These are phyloP conservation scores for Biscutella laevigata DNA, from an alignment of 441 rosid species.

Conservation along the genomic window DNA sequence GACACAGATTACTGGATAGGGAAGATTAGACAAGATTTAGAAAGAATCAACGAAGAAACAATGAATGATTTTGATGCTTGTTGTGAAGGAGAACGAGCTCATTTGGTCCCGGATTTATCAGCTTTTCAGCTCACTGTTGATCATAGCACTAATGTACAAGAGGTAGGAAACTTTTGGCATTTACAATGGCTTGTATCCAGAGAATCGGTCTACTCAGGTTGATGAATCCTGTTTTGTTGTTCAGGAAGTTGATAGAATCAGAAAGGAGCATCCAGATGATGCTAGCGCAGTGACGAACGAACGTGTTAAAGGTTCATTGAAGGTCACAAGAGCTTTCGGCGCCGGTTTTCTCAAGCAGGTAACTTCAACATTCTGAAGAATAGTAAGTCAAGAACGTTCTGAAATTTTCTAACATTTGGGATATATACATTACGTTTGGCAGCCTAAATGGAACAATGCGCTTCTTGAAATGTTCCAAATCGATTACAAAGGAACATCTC, in stretches of 20 bases:
- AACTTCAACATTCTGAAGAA: slow-evolving; percentile 6
- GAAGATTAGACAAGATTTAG: slow-evolving; percentile 58
- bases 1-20: slow-evolving; percentile 59
- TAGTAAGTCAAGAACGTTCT: too few relatives aligned
- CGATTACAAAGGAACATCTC: slow-evolving; percentile 70
- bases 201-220: background rate
- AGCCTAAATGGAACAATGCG: slow-evolving; percentile 91
- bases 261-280: slow-evolving; percentile 72
- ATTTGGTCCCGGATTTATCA: slow-evolving; percentile 26
- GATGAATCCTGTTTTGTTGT: slow-evolving; percentile 12
- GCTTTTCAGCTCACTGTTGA: slow-evolving; percentile 66
- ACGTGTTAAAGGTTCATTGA: slow-evolving; percentile 85
- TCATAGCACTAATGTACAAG: slow-evolving; percentile 68
- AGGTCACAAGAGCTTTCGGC: slow-evolving; percentile 94
- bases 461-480: slow-evolving; percentile 83
- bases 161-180: slow-evolving; percentile 31
- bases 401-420: too few relatives aligned
- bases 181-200: background rate
- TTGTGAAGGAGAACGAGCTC: slow-evolving; percentile 36
- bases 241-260: slow-evolving; percentile 80
- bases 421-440: slow-evolving; percentile 23
- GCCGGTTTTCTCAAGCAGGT: slow-evolving; percentile 97
- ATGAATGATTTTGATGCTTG: slow-evolving; percentile 50
- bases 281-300: slow-evolving; percentile 56
- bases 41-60: slow-evolving; percentile 68